Evolutionary conservation across 176 grass and related monocot genomes (phyloP).

Genomic region (Zoysia pacifica): DNA sequence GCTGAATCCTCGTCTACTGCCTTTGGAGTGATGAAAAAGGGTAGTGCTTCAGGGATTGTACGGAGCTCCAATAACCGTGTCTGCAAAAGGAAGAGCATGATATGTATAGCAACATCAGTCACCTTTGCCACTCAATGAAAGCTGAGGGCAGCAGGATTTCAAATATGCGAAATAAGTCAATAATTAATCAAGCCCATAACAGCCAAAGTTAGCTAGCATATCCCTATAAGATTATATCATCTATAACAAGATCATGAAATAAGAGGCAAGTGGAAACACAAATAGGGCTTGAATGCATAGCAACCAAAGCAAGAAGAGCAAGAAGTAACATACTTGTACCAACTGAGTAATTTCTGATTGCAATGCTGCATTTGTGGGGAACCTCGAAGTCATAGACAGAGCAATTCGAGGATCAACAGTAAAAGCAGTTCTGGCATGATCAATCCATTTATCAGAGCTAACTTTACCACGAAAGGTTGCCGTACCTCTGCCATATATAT

Average conservation of each 20-base stretch:
- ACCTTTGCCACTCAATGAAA: constrained; percentile 30
- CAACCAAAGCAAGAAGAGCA: constrained; percentile 31
- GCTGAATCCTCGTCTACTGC: constrained; percentile 94
- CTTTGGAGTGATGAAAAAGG: constrained; percentile 97
- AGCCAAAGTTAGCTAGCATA: not conserved
- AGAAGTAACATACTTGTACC: constrained; percentile 72
- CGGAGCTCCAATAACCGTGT: constrained; percentile 80
- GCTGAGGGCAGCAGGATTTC: constrained; percentile 7
- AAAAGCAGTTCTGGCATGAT: constrained; percentile 93
- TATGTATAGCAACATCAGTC: constrained; percentile 26
- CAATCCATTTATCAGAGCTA: constrained; percentile 91
- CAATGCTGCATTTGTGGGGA: constrained; percentile 81
- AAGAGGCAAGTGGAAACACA: constrained; percentile 10
- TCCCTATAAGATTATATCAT: constrained; percentile 1
- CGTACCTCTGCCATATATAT: constrained; percentile 66
- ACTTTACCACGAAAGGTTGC: constrained; percentile 76
- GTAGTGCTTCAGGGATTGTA: constrained; percentile 93
- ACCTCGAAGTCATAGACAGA: constrained; percentile 67
- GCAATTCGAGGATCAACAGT: constrained; percentile 87
- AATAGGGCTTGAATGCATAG: constrained; percentile 27
- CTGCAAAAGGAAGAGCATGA: constrained; percentile 44
- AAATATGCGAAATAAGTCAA: constrained; percentile 20
- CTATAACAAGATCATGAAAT: not conserved
- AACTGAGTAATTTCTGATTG: constrained; percentile 83
- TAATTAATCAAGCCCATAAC: constrained; percentile 24